Base-by-base conservation (phyloP, 78 protist genomes). In the Dictyostelium discoideum region DNA sequence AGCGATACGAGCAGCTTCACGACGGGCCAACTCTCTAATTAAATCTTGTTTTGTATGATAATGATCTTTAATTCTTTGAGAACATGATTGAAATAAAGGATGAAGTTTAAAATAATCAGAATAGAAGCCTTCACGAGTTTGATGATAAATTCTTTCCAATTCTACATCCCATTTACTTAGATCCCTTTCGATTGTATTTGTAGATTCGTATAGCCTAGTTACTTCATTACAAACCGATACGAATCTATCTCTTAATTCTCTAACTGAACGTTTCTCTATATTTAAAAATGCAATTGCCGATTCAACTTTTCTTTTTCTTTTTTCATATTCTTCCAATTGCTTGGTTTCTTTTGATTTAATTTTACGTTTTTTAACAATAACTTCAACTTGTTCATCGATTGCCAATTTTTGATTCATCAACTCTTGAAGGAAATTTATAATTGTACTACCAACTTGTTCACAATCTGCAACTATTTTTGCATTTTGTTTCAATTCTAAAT, bases 181-280 rank as follows among this genome's bases (percentile, higher is more conserved):
- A 39, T 90, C 95, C 11, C 95, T 37, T 50, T 90, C 95, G 5
- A 90, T 82, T 4, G 84, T 82, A 69, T 90, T 90, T 46, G 72
- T 67, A 2, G 76, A 29, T 42, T 90, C 95, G 22, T 90, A 90
- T 1, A 90, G 77, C 11, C 65, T 16, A 3, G 95, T 90, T 2
- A 90, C 95, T 73, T 90, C 95, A 72, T 90, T 90, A 39, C 95
- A 90, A 44, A 90, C 95, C 11, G 95, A 90, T 2, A 90, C 95
- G 13, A 90, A 90, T 18, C 95, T 42, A 54, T 90, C 95, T 5
- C 95, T 39, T 13, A 90, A 39, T 22, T 90, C 95, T 32, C 95
- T 29, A 7, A 90, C 95, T 29, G 84, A 72, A n/a, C 95, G 46
- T 39, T 90, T 90, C n/a, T 90, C 95, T 32, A 90, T 90, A 54